Percentiles rank a stretch among this genome's conserved stretches.
phyloP scores from a whole-genome alignment of 352 stramenopile species.

The Globisporangium emineosum region DNA sequence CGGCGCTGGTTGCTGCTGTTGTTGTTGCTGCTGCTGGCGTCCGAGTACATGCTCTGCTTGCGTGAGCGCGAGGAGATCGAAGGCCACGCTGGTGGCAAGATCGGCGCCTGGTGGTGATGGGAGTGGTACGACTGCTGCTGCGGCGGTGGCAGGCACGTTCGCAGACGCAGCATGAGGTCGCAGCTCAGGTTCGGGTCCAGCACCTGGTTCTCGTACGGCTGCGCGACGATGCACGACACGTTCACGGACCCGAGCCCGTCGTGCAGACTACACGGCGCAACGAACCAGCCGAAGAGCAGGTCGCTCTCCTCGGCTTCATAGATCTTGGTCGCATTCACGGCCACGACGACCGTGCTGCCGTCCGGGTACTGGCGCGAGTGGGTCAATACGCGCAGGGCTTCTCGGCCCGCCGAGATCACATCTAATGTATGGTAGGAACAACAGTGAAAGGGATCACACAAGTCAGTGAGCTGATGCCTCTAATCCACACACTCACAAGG shows the following conservation, averaged over 20 bases:
- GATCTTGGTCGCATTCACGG: slow-evolving; percentile 22
- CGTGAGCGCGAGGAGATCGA: neutral
- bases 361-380: slow-evolving; percentile 60
- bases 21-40: neutral
- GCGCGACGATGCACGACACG: slow-evolving; percentile 52
- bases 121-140: neutral
- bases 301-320: slow-evolving; percentile 25
- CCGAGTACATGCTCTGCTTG: slow-evolving; percentile 10
- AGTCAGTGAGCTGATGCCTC: too few relatives aligned
- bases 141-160: slow-evolving; percentile 19
- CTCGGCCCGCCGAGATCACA: slow-evolving; percentile 10
- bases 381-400: slow-evolving; percentile 33
- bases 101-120: neutral
- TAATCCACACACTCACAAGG: neutral
- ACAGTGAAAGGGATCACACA: too few relatives aligned
- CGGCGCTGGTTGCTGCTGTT: slow-evolving; percentile 7
- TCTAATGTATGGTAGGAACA: slow-evolving; percentile 4
- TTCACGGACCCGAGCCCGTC: slow-evolving; percentile 34
- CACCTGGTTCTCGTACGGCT: slow-evolving; percentile 29
- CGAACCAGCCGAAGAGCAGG: slow-evolving; percentile 61
- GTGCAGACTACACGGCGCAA: slow-evolving; percentile 37
- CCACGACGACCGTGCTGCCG: slow-evolving; percentile 52
- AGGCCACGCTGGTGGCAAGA: neutral
- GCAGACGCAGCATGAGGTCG: slow-evolving; percentile 47
- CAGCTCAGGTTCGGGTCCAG: slow-evolving; percentile 39